phyloP scores from a whole-genome alignment of 2,329 filamentous ascomycete species.

The Parascedosporium putredinis region DNA sequence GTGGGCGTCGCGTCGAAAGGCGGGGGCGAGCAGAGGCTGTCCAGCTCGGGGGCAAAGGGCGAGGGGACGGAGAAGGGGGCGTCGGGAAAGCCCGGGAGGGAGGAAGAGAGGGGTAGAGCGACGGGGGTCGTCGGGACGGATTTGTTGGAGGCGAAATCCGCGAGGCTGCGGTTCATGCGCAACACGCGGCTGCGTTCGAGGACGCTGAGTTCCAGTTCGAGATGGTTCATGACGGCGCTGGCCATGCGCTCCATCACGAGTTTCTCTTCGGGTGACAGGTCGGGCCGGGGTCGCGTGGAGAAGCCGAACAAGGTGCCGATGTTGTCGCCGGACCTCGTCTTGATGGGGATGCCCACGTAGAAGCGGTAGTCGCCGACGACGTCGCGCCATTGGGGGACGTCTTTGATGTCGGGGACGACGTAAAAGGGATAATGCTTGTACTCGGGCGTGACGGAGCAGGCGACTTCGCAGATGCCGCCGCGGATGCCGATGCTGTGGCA shows the following conservation, averaged over 20 bases:
- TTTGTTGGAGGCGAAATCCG: neutral
- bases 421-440: neutral
- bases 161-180: neutral
- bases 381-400: neutral
- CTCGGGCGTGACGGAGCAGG: neutral
- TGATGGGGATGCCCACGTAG: slow-evolving; percentile 31
- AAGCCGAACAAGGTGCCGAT: slow-evolving; percentile 30
- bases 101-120: neutral
- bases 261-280: slow-evolving; percentile 18
- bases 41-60: neutral
- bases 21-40: neutral
- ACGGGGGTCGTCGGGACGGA: too few relatives aligned
- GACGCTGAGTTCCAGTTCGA: slow-evolving; percentile 16
- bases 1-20: neutral
- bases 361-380: slow-evolving; percentile 17
- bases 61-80: neutral
- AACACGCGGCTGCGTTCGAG: neutral
- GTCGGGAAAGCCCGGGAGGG: neutral
- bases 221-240: slow-evolving; percentile 23
- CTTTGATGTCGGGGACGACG: neutral
- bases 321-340: slow-evolving; percentile 27
- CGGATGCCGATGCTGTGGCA: neutral
- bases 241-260: slow-evolving; percentile 18
- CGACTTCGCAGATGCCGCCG: neutral
- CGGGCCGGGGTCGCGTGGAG: slow-evolving; percentile 8